Percentiles rank a stretch among this genome's conserved stretches.
Evolutionary conservation across 2,329 filamentous ascomycete species (phyloP).

Genomic region (Clonostachys rhizophaga): DNA sequence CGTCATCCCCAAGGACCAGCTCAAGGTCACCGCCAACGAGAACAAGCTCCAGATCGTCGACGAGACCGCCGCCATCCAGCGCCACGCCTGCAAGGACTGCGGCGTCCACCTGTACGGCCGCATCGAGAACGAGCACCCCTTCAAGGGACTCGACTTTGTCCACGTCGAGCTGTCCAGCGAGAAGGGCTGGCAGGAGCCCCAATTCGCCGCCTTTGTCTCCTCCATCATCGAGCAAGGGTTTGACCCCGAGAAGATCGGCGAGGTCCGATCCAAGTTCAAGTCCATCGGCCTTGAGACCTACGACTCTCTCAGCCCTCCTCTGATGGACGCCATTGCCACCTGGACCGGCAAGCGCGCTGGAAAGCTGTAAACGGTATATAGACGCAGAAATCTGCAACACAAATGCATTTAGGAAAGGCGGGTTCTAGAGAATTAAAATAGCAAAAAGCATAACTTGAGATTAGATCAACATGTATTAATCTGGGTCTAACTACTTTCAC

Average conservation of each 20-base stretch:
- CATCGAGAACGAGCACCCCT: slow-evolving; percentile 60
- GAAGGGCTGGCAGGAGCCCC: slow-evolving; percentile 67
- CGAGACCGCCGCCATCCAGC: slow-evolving; percentile 50
- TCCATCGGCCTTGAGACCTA: slow-evolving; percentile 54
- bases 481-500: too few relatives aligned
- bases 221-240: slow-evolving; percentile 67
- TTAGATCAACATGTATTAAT: too few relatives aligned
- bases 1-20: slow-evolving; percentile 50
- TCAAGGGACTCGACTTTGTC: slow-evolving; percentile 67
- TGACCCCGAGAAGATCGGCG: slow-evolving; percentile 46
- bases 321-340: slow-evolving; percentile 60
- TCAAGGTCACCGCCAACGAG: slow-evolving; percentile 52
- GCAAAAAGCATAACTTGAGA: too few relatives aligned
- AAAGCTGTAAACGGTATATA: too few relatives aligned
- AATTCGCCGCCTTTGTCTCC: slow-evolving; percentile 65
- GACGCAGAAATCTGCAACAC: too few relatives aligned
- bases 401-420: too few relatives aligned
- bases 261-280: slow-evolving; percentile 48
- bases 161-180: slow-evolving; percentile 56
- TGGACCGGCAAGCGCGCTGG: slow-evolving; percentile 12
- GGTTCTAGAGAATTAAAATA: too few relatives aligned
- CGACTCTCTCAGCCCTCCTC: slow-evolving; percentile 53
- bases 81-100: slow-evolving; percentile 56
- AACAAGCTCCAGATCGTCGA: slow-evolving; percentile 55
- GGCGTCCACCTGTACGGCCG: slow-evolving; percentile 60